These are phyloP conservation scores for Coniochaeta sp. DNA, from an alignment of 2,329 filamentous ascomycete species.

Conservation along the genomic window DNA sequence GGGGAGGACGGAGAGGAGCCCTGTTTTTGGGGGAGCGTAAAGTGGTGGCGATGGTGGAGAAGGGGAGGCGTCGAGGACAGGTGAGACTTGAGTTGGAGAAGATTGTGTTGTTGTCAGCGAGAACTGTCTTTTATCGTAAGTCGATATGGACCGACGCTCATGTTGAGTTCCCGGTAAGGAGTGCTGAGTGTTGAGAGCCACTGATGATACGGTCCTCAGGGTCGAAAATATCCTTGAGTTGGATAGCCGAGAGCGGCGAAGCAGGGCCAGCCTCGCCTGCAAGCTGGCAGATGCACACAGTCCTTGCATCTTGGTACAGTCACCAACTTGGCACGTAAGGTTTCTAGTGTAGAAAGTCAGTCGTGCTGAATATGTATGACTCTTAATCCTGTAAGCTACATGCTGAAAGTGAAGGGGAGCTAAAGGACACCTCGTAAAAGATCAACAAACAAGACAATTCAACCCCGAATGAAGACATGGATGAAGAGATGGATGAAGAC, in stretches of 20 bases:
- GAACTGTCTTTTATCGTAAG: slow-evolving; percentile 11
- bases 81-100: slow-evolving; percentile 8
- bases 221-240: background rate
- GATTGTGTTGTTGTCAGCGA: slow-evolving; percentile 9
- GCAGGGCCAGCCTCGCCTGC: background rate
- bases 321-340: background rate
- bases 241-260: background rate
- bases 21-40: slow-evolving; percentile 64
- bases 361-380: background rate
- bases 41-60: slow-evolving; percentile 6
- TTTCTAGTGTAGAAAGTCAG: background rate
- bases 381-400: background rate
- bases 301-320: background rate
- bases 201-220: background rate
- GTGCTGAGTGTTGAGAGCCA: background rate
- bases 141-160: background rate
- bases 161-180: background rate
- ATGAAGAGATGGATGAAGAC: background rate
- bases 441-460: background rate
- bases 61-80: slow-evolving; percentile 9
- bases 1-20: slow-evolving; percentile 64
- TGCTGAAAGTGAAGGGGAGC: background rate
- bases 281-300: background rate
- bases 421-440: too few relatives aligned
- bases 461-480: too few relatives aligned